Percentiles rank a stretch among this genome's conserved stretches.
These are phyloP conservation scores for Aspergillus versicolor DNA, from an alignment of 2,329 filamentous ascomycete species.

Conservation along the genomic window DNA sequence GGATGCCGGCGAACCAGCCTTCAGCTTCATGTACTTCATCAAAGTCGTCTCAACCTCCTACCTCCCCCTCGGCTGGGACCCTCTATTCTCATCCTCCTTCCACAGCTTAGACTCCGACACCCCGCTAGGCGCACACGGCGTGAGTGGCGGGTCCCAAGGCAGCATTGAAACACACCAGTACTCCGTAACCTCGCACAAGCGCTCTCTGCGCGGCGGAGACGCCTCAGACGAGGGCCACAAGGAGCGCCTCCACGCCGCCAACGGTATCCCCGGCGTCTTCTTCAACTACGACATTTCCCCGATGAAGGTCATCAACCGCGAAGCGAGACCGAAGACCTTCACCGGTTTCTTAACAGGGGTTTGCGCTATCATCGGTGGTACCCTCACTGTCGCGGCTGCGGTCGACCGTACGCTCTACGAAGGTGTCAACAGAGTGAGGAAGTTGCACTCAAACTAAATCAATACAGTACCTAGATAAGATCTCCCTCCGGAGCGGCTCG, in stretches of 20 bases:
- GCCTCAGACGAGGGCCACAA: conserved; percentile 86
- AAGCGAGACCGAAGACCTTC: conserved; percentile 85
- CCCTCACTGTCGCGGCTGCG: conserved; percentile 90
- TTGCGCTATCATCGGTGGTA: conserved; percentile 92
- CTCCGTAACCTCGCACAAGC: conserved; percentile 93
- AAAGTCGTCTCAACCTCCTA: conserved; percentile 98
- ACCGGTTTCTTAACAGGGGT: conserved; percentile 89
- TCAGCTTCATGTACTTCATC: conserved; percentile 98
- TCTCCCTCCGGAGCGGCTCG: not conserved
- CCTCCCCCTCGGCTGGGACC: conserved; percentile 85
- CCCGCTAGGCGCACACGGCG: conserved; percentile 68
- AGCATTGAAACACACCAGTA: conserved; percentile 98
- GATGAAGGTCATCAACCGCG: conserved; percentile 99
- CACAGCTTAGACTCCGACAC: conserved; percentile 51
- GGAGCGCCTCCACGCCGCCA: conserved; percentile 83
- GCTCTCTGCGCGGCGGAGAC: conserved; percentile 78
- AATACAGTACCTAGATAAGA: not conserved
- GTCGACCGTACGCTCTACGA: conserved; percentile 91
- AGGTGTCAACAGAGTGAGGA: conserved; percentile 79
- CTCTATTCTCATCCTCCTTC: conserved; percentile 46
- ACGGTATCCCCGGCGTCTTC: conserved; percentile 95
- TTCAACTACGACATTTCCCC: conserved; percentile 99
- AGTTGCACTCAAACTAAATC: conserved; percentile 67
- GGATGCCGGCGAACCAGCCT: conserved; percentile 75
- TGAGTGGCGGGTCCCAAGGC: conserved; percentile 64